Conservation (phyloP, 2,329 filamentous ascomycete genomes). For the Cylindrodendrum hubeiense region DNA sequence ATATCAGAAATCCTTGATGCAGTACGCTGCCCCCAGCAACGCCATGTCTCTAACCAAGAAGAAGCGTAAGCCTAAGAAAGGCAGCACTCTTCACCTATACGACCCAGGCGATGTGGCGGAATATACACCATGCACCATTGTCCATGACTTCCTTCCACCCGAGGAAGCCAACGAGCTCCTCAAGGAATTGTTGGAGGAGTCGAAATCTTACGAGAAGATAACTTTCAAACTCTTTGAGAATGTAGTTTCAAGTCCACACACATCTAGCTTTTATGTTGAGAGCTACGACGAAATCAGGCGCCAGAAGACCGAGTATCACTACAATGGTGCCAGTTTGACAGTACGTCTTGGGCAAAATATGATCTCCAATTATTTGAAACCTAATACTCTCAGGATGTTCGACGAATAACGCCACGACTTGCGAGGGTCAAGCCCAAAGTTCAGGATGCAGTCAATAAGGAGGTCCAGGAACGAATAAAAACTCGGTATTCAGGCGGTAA, state of each 20-base stretch:
- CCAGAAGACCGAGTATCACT: slow-evolving; percentile 85
- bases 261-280: slow-evolving; percentile 85
- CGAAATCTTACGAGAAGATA: slow-evolving; percentile 75
- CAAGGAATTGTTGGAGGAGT: slow-evolving; percentile 80
- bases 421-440: slow-evolving; percentile 77
- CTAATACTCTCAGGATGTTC: slow-evolving; percentile 70
- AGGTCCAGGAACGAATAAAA: slow-evolving; percentile 79
- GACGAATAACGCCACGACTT: slow-evolving; percentile 81
- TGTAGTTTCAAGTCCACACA: slow-evolving; percentile 87
- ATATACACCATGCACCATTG: slow-evolving; percentile 90
- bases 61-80: slow-evolving; percentile 76
- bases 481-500: slow-evolving; percentile 75
- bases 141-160: slow-evolving; percentile 87
- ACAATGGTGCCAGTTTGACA: slow-evolving; percentile 82
- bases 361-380: not conserved
- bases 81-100: slow-evolving; percentile 86
- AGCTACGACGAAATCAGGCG: slow-evolving; percentile 74
- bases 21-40: slow-evolving; percentile 55
- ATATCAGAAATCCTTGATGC: slow-evolving; percentile 73
- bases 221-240: slow-evolving; percentile 91
- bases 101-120: slow-evolving; percentile 83
- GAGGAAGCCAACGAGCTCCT: slow-evolving; percentile 81
- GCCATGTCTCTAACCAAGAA: slow-evolving; percentile 53
- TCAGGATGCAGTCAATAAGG: slow-evolving; percentile 79
- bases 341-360: slow-evolving; percentile 50